Conservation (phyloP, 2,329 filamentous ascomycete species). For the Parasarocladium wereldwijsianum region DNA sequence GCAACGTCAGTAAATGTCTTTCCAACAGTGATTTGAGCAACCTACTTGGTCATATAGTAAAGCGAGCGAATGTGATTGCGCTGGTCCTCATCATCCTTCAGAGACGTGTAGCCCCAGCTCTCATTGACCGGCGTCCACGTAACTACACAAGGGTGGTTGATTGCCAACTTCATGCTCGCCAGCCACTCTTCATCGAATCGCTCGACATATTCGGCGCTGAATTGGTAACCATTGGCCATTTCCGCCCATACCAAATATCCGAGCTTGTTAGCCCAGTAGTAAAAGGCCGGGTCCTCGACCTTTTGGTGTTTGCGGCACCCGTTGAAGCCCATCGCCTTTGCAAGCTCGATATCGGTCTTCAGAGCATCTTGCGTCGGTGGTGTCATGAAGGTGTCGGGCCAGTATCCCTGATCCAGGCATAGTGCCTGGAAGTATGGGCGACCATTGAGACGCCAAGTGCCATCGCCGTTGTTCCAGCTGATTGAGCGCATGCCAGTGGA, state of each 20-base stretch:
- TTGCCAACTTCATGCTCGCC: constrained; percentile 45
- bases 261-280: constrained; percentile 45
- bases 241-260: constrained; percentile 51
- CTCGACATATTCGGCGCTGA: constrained; percentile 40
- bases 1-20: constrained; percentile 5
- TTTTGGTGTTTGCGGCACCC: constrained; percentile 52
- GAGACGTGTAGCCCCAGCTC: constrained; percentile 47
- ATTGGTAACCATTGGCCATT: constrained; percentile 51
- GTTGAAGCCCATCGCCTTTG: constrained; percentile 48
- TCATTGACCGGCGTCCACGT: constrained; percentile 54
- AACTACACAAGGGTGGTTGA: constrained; percentile 50
- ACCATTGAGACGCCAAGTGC: constrained; percentile 43
- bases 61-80: constrained; percentile 48
- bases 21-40: neutral
- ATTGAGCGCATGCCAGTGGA: constrained; percentile 46
- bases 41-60: constrained; percentile 49
- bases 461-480: constrained; percentile 41
- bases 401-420: constrained; percentile 48
- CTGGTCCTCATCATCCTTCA: constrained; percentile 41
- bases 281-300: constrained; percentile 44
- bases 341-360: constrained; percentile 36
- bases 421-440: constrained; percentile 45
- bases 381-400: constrained; percentile 45
- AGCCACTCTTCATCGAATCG: constrained; percentile 52
- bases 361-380: constrained; percentile 32